phyloP scores from a whole-genome alignment of 139 green algal species.

The Chlamydomonas eustigma region DNA sequence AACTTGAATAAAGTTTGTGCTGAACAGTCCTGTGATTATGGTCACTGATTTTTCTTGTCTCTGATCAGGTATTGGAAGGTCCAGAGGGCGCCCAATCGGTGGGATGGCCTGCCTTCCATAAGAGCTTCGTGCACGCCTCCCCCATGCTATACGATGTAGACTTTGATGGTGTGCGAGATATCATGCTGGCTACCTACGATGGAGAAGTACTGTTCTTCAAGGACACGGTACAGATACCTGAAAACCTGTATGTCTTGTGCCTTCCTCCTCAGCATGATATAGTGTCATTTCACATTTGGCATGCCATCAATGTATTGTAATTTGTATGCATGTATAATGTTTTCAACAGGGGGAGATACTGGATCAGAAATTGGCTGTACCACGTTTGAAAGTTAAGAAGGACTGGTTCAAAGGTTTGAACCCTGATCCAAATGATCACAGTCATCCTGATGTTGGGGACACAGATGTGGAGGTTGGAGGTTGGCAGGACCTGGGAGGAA shows the following conservation, averaged over 20 bases:
- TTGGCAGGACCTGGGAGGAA: not conserved
- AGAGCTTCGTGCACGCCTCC: conserved; percentile 77
- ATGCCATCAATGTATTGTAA: too few relatives aligned
- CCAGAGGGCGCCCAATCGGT: conserved; percentile 66
- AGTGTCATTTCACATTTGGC: too few relatives aligned
- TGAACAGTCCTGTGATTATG: too few relatives aligned
- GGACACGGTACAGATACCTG: conserved; percentile 47
- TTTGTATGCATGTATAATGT: too few relatives aligned
- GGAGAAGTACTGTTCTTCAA: conserved; percentile 88
- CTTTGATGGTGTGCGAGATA: conserved; percentile 78
- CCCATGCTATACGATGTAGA: conserved; percentile 90
- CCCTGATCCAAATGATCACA: conserved; percentile 84
- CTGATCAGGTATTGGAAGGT: conserved; percentile 68
- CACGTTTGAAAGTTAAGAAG: too few relatives aligned
- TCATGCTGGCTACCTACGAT: conserved; percentile 89
- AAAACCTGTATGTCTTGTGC: not conserved
- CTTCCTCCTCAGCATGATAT: too few relatives aligned
- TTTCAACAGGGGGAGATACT: too few relatives aligned
- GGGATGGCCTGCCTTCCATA: conserved; percentile 81
- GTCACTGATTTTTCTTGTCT: not conserved
- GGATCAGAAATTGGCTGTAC: too few relatives aligned
- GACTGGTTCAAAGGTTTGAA: conserved; percentile 83
- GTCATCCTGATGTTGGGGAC: conserved; percentile 69
- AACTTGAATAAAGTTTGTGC: too few relatives aligned
- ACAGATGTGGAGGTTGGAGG: not conserved